A percentile compares a stretch with the other conserved stretches of the same genome.
phyloP scores from a whole-genome alignment of 352 stramenopile species.

The Thalassiosira mediterranea region DNA sequence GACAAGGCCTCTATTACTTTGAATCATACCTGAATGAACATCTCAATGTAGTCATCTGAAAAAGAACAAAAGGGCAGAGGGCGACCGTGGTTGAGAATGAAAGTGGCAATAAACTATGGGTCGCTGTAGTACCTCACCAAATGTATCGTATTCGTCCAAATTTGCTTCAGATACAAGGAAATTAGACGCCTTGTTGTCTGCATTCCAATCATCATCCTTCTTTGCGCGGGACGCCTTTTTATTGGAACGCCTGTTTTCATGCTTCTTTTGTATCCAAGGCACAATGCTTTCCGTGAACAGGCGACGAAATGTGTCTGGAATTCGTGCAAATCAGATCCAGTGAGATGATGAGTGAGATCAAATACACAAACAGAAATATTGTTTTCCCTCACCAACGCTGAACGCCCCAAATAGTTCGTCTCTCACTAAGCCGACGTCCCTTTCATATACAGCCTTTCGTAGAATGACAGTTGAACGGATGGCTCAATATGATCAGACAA shows the following conservation, averaged over 20 bases:
- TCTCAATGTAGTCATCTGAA: conserved; percentile 90
- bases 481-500: no score
- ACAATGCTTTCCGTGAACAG: conserved; percentile 78
- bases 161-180: conserved; percentile 49
- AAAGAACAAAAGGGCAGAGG: not conserved
- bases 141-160: conserved; percentile 79
- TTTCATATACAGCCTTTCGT: conserved; percentile 91
- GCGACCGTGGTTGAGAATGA: no score
- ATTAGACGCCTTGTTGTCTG: not conserved
- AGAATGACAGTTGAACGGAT: no score
- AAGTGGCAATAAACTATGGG: no score
- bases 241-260: no score
- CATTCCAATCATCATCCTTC: conserved; percentile 28
- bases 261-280: no score
- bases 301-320: conserved; percentile 71
- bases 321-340: no score
- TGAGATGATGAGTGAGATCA: no score
- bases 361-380: not conserved
- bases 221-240: no score
- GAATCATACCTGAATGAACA: no score
- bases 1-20: no score
- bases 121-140: no score
- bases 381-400: conserved; percentile 76
- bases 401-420: conserved; percentile 92
- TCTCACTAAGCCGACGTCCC: conserved; percentile 85